These are phyloP conservation scores for Chenopodium suecicum DNA, from an alignment of 148 eudicot genomes.

Conservation along the genomic window DNA sequence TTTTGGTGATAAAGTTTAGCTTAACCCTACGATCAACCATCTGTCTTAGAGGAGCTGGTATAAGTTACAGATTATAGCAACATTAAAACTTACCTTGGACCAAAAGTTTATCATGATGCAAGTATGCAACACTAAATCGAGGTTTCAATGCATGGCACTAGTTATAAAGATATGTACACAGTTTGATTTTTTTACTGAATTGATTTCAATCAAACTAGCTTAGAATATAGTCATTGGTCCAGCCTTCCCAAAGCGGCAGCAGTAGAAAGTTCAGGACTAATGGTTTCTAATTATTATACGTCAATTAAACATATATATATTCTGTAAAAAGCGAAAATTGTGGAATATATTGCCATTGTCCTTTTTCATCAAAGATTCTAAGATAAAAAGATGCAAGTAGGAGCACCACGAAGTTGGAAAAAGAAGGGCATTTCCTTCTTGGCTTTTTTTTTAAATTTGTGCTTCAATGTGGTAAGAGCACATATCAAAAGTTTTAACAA, in stretches of 20 bases:
- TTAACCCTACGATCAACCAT: too few species aligned
- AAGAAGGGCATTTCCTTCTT: slow-evolving; percentile 22
- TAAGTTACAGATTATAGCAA: too few species aligned
- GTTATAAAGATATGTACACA: neutral
- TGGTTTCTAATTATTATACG: neutral
- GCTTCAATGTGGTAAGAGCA: slow-evolving; percentile 27
- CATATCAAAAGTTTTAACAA: slow-evolving; percentile 20
- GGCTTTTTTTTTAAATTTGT: slow-evolving; percentile 15
- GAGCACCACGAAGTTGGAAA: slow-evolving; percentile 24
- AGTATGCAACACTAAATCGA: too few species aligned
- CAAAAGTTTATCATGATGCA: neutral
- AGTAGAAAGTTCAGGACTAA: slow-evolving; percentile 8
- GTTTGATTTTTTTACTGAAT: neutral
- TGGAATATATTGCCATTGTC: slow-evolving; percentile 27
- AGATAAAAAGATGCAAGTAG: slow-evolving; percentile 32
- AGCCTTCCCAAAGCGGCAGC: neutral
- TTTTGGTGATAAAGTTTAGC: too few species aligned
- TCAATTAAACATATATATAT: neutral
- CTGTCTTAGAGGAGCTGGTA: too few species aligned
- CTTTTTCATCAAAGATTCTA: slow-evolving; percentile 26
- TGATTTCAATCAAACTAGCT: neutral
- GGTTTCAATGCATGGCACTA: too few species aligned
- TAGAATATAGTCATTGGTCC: neutral
- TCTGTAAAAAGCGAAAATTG: slow-evolving; percentile 12
- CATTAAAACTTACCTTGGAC: neutral